These are phyloP conservation scores for Alnus rubra DNA, from an alignment of 306 rosid genomes.

Conservation along the genomic window DNA sequence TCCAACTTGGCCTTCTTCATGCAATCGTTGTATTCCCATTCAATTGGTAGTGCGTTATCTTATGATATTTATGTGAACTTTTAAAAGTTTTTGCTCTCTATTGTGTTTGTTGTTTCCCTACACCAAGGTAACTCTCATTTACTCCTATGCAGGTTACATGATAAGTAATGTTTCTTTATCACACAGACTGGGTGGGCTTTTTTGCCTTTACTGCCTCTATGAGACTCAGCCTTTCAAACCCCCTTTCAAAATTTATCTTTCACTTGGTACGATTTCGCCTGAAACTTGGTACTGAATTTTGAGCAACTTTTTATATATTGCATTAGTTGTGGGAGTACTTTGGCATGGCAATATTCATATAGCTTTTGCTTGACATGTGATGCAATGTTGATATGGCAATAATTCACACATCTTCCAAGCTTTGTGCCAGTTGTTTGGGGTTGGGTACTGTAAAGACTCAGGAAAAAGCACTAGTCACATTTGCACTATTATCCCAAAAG, in stretches of 20 bases:
- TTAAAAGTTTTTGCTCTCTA: neutral
- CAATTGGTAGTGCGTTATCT: constrained; percentile 48
- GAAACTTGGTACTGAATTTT: neutral
- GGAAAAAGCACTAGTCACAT: no score
- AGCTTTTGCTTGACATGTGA: neutral
- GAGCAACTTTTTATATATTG: neutral
- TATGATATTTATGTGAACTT: neutral
- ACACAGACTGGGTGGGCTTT: constrained; percentile 69
- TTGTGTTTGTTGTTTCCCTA: constrained; percentile 12
- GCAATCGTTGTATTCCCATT: constrained; percentile 80
- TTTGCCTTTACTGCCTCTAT: constrained; percentile 77
- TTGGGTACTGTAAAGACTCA: neutral
- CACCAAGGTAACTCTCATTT: constrained; percentile 13
- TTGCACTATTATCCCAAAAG: no score
- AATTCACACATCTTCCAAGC: neutral
- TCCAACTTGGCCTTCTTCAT: constrained; percentile 77
- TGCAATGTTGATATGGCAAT: neutral
- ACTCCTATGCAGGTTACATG: constrained; percentile 61
- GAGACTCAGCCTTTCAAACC: constrained; percentile 91
- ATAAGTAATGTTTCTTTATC: constrained; percentile 51
- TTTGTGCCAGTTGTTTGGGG: neutral
- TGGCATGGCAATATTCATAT: neutral
- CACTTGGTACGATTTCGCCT: constrained; percentile 56
- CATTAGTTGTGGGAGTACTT: neutral
- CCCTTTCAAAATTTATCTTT: constrained; percentile 68